Percentiles rank a stretch among this genome's conserved stretches.
Evolutionary conservation across 1,284 basidiomycete genomes (phyloP).

Genomic region (Chalciporus sp.): DNA sequence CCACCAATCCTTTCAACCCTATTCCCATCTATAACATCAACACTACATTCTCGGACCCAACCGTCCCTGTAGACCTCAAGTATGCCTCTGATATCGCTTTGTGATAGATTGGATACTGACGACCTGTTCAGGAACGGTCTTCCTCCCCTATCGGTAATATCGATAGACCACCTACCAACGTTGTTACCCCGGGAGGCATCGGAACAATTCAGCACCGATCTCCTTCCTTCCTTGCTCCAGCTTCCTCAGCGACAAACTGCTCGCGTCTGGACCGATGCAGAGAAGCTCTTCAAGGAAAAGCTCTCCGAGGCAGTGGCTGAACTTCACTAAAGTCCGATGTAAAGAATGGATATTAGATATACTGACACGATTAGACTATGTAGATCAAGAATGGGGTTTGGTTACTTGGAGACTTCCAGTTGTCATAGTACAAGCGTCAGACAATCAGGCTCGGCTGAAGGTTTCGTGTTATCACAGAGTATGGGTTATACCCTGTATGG

Average conservation of each 20-base stretch:
- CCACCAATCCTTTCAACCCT: conserved; percentile 98
- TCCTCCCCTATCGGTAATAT: conserved; percentile 82
- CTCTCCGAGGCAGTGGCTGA: conserved; percentile 53
- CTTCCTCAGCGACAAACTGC: conserved; percentile 70
- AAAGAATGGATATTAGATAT: not conserved
- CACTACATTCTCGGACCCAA: conserved; percentile 94
- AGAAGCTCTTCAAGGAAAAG: conserved; percentile 85
- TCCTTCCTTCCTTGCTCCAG: conserved; percentile 85
- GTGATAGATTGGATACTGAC: conserved; percentile 4
- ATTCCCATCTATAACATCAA: conserved; percentile 96
- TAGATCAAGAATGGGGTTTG: not conserved
- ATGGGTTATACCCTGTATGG: too few species aligned
- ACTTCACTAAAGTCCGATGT: not conserved
- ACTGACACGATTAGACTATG: not conserved
- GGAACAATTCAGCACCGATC: conserved; percentile 92
- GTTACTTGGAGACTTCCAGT: not conserved
- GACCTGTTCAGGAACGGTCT: conserved; percentile 48
- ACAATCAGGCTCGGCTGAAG: too few species aligned
- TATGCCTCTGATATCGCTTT: conserved; percentile 40
- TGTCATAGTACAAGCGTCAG: too few species aligned
- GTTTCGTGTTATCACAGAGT: too few species aligned
- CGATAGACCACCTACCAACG: conserved; percentile 98
- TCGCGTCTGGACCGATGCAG: conserved; percentile 89
- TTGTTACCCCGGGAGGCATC: conserved; percentile 94
- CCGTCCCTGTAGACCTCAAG: conserved; percentile 84